phyloP scores from a whole-genome alignment of 2,329 filamentous ascomycete genomes.

The Nigrospora osmanthi region DNA sequence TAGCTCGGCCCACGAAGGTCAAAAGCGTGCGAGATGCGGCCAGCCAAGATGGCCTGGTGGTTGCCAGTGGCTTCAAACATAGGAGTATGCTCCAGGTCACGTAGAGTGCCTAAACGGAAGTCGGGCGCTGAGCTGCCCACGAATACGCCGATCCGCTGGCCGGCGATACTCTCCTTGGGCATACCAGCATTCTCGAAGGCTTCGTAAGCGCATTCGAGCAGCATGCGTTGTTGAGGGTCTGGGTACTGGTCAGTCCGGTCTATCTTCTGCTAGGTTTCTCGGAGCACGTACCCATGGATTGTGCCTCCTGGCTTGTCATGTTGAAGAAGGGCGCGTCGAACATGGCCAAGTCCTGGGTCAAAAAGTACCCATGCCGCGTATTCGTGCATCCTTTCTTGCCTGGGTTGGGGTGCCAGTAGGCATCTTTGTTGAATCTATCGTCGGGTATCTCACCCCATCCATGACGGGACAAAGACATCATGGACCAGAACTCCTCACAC shows the following conservation, averaged over 20 bases:
- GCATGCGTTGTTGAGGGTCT: constrained; percentile 19
- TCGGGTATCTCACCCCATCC: constrained; percentile 21
- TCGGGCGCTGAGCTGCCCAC: constrained; percentile 5
- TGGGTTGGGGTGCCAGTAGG: constrained; percentile 24
- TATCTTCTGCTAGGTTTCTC: not conserved
- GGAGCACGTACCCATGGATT: constrained; percentile 20
- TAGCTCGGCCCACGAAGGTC: constrained; percentile 29
- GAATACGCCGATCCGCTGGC: constrained; percentile 7
- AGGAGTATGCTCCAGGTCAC: constrained; percentile 6
- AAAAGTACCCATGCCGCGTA: constrained; percentile 21
- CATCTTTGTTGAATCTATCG: constrained; percentile 22
- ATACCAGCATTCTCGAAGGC: constrained; percentile 11
- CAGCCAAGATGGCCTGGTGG: constrained; percentile 24
- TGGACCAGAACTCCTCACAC: constrained; percentile 21
- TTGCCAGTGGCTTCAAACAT: constrained; percentile 15
- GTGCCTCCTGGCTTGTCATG: constrained; percentile 25
- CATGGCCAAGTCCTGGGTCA: constrained; percentile 17
- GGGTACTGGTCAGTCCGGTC: not conserved
- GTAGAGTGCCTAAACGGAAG: constrained; percentile 3
- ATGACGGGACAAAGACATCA: constrained; percentile 18
- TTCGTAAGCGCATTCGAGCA: constrained; percentile 25
- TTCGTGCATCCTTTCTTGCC: constrained; percentile 24
- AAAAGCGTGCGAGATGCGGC: constrained; percentile 21
- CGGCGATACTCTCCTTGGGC: constrained; percentile 5
- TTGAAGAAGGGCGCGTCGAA: constrained; percentile 27